Conservation (phyloP, 805 yeast species). For the Komagataella populi region DNA sequence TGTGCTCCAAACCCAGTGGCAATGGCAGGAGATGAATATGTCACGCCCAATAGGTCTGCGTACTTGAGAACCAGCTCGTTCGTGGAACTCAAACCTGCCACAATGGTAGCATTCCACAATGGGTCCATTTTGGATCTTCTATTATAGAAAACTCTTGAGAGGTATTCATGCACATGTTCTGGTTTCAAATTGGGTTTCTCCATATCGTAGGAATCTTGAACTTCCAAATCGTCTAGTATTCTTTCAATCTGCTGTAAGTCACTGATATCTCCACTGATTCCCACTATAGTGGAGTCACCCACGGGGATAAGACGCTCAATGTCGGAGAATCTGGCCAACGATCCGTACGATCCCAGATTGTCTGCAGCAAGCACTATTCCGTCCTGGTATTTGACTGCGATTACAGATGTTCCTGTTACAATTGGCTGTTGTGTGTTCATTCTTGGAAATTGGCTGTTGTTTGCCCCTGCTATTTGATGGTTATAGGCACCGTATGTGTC, state of each 20-base stretch:
- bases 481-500: constrained; percentile 74
- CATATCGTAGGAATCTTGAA: constrained; percentile 69
- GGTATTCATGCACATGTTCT: constrained; percentile 78
- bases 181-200: constrained; percentile 57
- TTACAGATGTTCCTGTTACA: constrained; percentile 92
- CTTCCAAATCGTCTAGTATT: constrained; percentile 63
- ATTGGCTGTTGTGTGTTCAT: constrained; percentile 90
- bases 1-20: constrained; percentile 97
- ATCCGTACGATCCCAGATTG: constrained; percentile 86
- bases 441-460: constrained; percentile 38
- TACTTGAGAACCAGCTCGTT: constrained; percentile 65
- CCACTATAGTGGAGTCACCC: constrained; percentile 81
- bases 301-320: constrained; percentile 76
- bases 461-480: constrained; percentile 55
- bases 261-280: constrained; percentile 87
- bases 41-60: constrained; percentile 85
- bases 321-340: constrained; percentile 74
- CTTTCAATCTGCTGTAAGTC: constrained; percentile 81
- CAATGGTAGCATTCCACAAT: constrained; percentile 86
- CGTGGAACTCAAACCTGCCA: constrained; percentile 69
- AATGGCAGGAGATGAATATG: constrained; percentile 75
- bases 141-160: constrained; percentile 70
- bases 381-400: constrained; percentile 78
- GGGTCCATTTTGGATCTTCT: constrained; percentile 94
- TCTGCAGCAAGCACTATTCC: constrained; percentile 96